Conservation (phyloP, 2,329 filamentous ascomycete genomes). For the Harringtonia aguacate region DNA sequence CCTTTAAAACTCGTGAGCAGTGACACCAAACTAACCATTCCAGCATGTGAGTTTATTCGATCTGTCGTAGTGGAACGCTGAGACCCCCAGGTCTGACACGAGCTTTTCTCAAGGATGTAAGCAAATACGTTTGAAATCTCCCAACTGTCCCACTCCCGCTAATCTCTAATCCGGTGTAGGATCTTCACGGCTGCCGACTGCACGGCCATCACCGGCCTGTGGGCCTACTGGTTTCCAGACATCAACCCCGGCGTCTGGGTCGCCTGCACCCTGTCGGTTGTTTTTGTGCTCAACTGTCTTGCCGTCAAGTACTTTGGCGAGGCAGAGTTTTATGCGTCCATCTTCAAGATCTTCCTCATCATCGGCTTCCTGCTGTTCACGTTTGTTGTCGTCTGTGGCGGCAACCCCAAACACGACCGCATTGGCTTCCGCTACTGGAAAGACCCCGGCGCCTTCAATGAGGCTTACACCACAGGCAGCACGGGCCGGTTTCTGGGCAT, state of each 20-base stretch:
- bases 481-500: no score
- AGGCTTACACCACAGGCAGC: no score
- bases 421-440: no score
- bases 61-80: not conserved
- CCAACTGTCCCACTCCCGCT: not conserved
- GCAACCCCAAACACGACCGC: no score
- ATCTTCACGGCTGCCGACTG: conserved; percentile 1
- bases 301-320: no score
- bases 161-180: not conserved
- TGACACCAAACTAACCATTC: not conserved
- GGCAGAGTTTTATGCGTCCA: no score
- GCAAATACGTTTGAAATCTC: not conserved
- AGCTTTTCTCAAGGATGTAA: not conserved
- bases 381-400: no score
- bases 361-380: no score
- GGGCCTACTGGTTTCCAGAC: conserved; percentile 1
- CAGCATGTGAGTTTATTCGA: not conserved
- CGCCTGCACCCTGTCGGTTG: not conserved
- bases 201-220: not conserved
- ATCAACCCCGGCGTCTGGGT: conserved; percentile 1
- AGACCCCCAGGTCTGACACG: not conserved
- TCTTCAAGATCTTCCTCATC: no score
- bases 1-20: not conserved
- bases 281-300: no score
- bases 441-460: no score